Percentiles rank a stretch among this genome's conserved stretches.
These are phyloP conservation scores for Arabidopsis thaliana DNA, from an alignment of 345 rosid genomes.

Conservation along the genomic window DNA sequence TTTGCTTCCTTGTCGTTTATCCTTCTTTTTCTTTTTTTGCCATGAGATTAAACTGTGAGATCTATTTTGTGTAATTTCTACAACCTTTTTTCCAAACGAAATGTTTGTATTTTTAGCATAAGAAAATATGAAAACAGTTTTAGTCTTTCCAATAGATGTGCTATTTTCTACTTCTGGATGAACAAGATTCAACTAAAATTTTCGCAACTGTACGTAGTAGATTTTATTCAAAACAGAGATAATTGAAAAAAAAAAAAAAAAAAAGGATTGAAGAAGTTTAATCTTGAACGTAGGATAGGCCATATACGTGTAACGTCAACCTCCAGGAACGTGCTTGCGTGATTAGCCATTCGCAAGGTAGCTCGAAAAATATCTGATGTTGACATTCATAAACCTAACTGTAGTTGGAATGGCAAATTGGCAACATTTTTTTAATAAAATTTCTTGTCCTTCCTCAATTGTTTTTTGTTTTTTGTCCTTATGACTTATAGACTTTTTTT, in stretches of 20 bases:
- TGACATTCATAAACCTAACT: neutral
- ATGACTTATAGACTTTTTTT: too few relatives aligned
- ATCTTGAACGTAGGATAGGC: constrained; percentile 12
- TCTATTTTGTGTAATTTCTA: too few relatives aligned
- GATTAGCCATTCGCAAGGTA: constrained; percentile 37
- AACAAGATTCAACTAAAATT: neutral
- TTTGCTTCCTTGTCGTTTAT: too few relatives aligned
- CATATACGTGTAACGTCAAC: constrained; percentile 32
- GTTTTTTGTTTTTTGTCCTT: neutral
- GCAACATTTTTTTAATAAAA: neutral
- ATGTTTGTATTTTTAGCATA: too few relatives aligned
- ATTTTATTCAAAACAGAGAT: too few relatives aligned
- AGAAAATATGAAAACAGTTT: neutral
- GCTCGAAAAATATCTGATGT: constrained; percentile 22
- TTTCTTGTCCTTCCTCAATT: neutral
- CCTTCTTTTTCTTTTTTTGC: too few relatives aligned
- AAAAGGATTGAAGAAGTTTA: neutral
- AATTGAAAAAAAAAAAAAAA: too few relatives aligned
- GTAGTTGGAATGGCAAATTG: neutral
- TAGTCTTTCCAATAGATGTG: neutral
- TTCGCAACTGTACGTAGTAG: too few relatives aligned
- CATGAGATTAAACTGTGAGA: too few relatives aligned
- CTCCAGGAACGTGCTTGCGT: constrained; percentile 34
- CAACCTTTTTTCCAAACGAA: too few relatives aligned
- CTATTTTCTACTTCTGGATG: neutral